These are phyloP conservation scores for Clonostachys chloroleuca DNA, from an alignment of 2,329 filamentous ascomycete genomes.

Conservation along the genomic window DNA sequence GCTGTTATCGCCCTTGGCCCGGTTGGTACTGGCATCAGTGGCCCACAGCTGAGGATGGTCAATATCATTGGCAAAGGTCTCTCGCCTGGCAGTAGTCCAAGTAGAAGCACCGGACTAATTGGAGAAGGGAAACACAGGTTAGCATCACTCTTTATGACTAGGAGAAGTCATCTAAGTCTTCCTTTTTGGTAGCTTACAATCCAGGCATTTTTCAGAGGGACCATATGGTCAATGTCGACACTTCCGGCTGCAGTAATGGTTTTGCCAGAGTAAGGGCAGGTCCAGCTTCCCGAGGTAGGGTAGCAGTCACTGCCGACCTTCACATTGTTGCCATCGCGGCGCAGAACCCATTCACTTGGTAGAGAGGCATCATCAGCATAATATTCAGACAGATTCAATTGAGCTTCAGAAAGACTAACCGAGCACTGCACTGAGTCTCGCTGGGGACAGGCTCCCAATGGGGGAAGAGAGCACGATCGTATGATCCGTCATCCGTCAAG, in stretches of 20 bases:
- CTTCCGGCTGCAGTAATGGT: constrained; percentile 63
- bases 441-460: too few relatives aligned
- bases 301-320: constrained; percentile 53
- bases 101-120: constrained; percentile 61
- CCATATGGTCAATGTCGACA: constrained; percentile 79
- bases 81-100: constrained; percentile 66
- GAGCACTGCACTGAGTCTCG: too few relatives aligned
- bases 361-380: neutral
- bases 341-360: constrained; percentile 59
- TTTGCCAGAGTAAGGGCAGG: constrained; percentile 71
- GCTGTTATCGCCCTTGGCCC: constrained; percentile 64
- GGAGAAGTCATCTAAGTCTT: neutral
- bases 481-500: too few relatives aligned
- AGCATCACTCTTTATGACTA: neutral
- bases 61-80: constrained; percentile 74
- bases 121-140: too few relatives aligned
- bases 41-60: constrained; percentile 72
- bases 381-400: too few relatives aligned
- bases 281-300: constrained; percentile 64
- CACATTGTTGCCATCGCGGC: constrained; percentile 67
- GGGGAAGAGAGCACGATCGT: too few relatives aligned
- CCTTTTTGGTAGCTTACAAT: constrained; percentile 38
- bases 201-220: constrained; percentile 79
- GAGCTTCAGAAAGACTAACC: too few relatives aligned
- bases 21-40: constrained; percentile 74